phyloP scores from a whole-genome alignment of 352 stramenopile genomes.

The Labyrinthula sp. region DNA sequence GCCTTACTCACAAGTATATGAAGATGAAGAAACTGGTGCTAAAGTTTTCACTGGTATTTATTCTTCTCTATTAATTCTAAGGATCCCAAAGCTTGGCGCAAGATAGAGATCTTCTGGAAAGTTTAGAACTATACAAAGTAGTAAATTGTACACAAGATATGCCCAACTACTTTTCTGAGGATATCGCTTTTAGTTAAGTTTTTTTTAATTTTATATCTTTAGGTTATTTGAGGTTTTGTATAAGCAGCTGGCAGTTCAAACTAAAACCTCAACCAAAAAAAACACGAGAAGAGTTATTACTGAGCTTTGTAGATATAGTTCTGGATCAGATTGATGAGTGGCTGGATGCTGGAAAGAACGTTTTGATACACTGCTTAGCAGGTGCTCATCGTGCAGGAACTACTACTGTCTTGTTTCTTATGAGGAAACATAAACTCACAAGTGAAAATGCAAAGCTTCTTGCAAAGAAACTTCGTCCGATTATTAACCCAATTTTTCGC shows the following conservation, averaged over 20 bases:
- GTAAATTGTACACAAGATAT: constrained; percentile 22
- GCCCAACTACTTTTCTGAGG: constrained; percentile 18
- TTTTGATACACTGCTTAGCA: constrained; percentile 36
- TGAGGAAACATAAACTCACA: too few relatives aligned
- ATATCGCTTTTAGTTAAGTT: constrained; percentile 20
- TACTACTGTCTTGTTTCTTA: constrained; percentile 34
- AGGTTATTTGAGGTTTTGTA: constrained; percentile 10
- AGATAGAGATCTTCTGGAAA: too few relatives aligned
- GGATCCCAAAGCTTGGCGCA: too few relatives aligned
- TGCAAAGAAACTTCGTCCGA: too few relatives aligned
- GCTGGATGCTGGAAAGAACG: constrained; percentile 17
- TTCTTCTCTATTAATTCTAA: too few relatives aligned
- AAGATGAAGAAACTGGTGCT: too few relatives aligned
- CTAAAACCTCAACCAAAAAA: too few relatives aligned
- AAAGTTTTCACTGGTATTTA: too few relatives aligned
- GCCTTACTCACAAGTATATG: too few relatives aligned
- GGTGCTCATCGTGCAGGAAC: constrained; percentile 36
- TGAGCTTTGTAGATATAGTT: constrained; percentile 9
- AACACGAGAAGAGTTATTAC: constrained; percentile 1
- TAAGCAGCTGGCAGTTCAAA: neutral
- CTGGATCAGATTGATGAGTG: constrained; percentile 29
- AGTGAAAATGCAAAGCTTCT: too few relatives aligned
- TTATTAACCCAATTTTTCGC: too few relatives aligned
- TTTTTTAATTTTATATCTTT: constrained; percentile 19
- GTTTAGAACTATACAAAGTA: too few relatives aligned